Conservation (phyloP, 768 basidiomycete species). For the Boletus pseudo-olivaceus region DNA sequence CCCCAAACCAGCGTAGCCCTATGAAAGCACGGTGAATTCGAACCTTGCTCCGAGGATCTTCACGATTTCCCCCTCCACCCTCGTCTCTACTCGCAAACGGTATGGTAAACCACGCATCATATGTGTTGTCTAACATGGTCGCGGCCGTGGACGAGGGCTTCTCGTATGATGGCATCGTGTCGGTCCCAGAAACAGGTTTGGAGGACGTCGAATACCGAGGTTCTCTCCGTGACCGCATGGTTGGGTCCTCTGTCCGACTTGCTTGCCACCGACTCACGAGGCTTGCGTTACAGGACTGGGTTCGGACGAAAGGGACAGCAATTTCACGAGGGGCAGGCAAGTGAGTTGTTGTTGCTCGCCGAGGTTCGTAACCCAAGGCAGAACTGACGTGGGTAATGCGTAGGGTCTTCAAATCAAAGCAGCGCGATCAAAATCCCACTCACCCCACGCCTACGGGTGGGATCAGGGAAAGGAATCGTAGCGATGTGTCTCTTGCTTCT, state of each 20-base stretch:
- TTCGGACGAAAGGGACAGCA: background rate
- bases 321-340: background rate
- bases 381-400: background rate
- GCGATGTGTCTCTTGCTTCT: background rate
- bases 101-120: background rate
- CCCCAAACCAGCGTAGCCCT: background rate
- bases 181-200: slow-evolving; percentile 7
- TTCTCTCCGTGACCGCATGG: background rate
- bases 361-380: background rate
- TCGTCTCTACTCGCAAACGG: background rate
- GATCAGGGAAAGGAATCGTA: background rate
- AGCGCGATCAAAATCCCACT: background rate
- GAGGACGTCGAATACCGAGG: background rate
- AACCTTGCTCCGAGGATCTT: background rate
- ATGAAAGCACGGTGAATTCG: background rate
- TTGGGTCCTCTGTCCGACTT: background rate
- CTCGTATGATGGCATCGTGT: slow-evolving; percentile 7
- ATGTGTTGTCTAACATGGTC: background rate
- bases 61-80: background rate
- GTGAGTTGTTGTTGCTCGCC: background rate
- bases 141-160: background rate
- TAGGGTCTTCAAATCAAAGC: background rate
- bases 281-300: background rate
- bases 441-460: too few species aligned
- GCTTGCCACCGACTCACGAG: background rate